phyloP scores from a whole-genome alignment of 1,139 yeast species.

The Candida tetrigidarum region DNA sequence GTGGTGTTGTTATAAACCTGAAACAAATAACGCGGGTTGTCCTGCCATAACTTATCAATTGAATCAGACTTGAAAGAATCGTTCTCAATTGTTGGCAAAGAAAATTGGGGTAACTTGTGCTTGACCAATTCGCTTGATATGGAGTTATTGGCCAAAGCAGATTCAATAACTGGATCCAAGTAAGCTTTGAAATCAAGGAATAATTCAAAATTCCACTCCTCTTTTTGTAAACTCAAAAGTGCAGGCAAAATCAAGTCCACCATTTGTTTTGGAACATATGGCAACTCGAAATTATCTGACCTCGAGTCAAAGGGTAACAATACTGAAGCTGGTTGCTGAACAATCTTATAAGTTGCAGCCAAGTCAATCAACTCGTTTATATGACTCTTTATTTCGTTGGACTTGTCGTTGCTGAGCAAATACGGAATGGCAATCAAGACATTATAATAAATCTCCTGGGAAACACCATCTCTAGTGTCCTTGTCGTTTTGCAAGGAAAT shows the following conservation, averaged over 20 bases:
- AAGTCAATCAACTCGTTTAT: slow-evolving; percentile 49
- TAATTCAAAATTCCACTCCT: slow-evolving; percentile 32
- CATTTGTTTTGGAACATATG: slow-evolving; percentile 59
- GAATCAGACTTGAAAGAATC: slow-evolving; percentile 33
- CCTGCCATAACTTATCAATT: slow-evolving; percentile 44
- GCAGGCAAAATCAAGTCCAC: slow-evolving; percentile 60
- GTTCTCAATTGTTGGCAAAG: slow-evolving; percentile 48
- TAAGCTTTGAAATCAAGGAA: slow-evolving; percentile 38
- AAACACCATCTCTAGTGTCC: slow-evolving; percentile 55
- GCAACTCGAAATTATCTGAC: slow-evolving; percentile 37
- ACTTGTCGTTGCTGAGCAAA: slow-evolving; percentile 51
- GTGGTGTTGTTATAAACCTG: slow-evolving; percentile 61
- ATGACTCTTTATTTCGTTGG: slow-evolving; percentile 34
- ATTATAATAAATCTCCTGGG: slow-evolving; percentile 71
- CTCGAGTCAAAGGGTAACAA: slow-evolving; percentile 46
- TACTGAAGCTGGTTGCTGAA: slow-evolving; percentile 25
- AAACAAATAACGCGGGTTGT: slow-evolving; percentile 62
- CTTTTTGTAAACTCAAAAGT: slow-evolving; percentile 38
- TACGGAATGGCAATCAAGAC: slow-evolving; percentile 74
- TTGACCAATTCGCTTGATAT: slow-evolving; percentile 45
- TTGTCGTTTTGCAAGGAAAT: slow-evolving; percentile 53
- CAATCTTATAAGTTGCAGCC: slow-evolving; percentile 43
- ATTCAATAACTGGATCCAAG: slow-evolving; percentile 41
- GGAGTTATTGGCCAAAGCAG: slow-evolving; percentile 38
- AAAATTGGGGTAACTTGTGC: slow-evolving; percentile 51